These are phyloP conservation scores for Naganishia albida DNA, from an alignment of 1,284 basidiomycete genomes.

Conservation along the genomic window DNA sequence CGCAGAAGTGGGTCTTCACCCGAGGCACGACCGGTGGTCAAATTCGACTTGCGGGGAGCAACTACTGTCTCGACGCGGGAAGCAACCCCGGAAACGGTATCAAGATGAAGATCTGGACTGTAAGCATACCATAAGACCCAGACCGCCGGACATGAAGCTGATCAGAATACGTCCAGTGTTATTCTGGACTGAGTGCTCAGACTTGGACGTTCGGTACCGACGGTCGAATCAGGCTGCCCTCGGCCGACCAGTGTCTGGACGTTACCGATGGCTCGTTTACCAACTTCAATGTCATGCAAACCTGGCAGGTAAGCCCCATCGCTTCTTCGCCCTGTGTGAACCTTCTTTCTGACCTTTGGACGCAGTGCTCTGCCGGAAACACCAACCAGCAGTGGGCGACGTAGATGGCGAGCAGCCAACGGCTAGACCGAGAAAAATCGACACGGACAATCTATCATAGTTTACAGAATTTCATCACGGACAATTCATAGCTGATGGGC, in stretches of 20 bases:
- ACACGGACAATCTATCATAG: constrained; percentile 9
- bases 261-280: constrained; percentile 37
- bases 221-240: constrained; percentile 36
- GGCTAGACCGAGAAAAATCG: background rate
- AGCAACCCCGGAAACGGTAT: constrained; percentile 27
- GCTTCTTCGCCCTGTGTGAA: background rate
- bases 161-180: constrained; percentile 34
- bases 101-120: constrained; percentile 41
- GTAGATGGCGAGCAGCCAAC: background rate
- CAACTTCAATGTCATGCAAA: constrained; percentile 39
- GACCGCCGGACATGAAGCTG: too few species aligned
- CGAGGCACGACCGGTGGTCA: constrained; percentile 36
- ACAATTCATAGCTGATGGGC: constrained; percentile 2
- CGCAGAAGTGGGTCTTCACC: constrained; percentile 41
- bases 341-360: background rate
- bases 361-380: constrained; percentile 27
- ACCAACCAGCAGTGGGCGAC: constrained; percentile 30
- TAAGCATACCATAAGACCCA: background rate
- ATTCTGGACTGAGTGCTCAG: constrained; percentile 37
- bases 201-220: constrained; percentile 39
- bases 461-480: constrained; percentile 3
- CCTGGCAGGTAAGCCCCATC: constrained; percentile 36
- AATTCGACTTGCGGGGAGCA: constrained; percentile 37
- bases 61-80: constrained; percentile 44
- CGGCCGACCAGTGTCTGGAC: constrained; percentile 42